These are phyloP conservation scores for Gypsophila paniculata DNA, from an alignment of 179 eudicot species.

Conservation along the genomic window DNA sequence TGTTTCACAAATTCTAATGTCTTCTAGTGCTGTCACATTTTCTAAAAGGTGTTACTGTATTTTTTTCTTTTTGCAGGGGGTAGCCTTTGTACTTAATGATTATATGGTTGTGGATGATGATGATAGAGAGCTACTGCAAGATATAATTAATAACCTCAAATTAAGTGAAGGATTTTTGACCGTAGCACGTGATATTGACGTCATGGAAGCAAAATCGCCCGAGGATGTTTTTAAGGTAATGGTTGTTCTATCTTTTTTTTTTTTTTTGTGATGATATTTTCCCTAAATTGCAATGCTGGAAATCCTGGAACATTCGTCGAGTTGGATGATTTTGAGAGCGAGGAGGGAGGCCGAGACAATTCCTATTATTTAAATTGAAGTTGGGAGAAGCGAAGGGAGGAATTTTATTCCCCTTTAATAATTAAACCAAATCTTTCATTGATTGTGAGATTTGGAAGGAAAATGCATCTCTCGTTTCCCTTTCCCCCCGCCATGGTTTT, in stretches of 20 bases:
- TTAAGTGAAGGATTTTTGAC: slow-evolving; percentile 92
- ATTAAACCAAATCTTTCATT: background rate
- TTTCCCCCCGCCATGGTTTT: no score
- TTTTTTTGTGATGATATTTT: background rate
- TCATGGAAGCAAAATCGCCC: slow-evolving; percentile 96
- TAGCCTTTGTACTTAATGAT: slow-evolving; percentile 76
- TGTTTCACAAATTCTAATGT: no score
- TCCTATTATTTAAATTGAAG: background rate
- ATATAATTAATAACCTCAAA: slow-evolving; percentile 66
- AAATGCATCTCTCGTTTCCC: background rate
- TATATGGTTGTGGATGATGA: slow-evolving; percentile 57
- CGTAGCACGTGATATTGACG: slow-evolving; percentile 98
- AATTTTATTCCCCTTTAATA: background rate
- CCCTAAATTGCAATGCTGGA: background rate
- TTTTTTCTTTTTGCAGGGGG: no score
- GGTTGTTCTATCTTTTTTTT: background rate
- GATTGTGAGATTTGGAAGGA: slow-evolving; percentile 6
- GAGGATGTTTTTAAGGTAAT: slow-evolving; percentile 91
- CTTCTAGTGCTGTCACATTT: no score
- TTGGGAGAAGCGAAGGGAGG: slow-evolving; percentile 1
- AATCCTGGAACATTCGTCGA: no score
- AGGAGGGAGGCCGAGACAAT: no score
- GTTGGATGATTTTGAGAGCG: no score
- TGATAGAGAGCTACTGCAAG: slow-evolving; percentile 73
- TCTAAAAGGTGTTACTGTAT: no score